A percentile compares a stretch with the other conserved stretches of the same genome.
phyloP scores from a whole-genome alignment of 129 eudicot species.

The Cynara cardunculus region DNA sequence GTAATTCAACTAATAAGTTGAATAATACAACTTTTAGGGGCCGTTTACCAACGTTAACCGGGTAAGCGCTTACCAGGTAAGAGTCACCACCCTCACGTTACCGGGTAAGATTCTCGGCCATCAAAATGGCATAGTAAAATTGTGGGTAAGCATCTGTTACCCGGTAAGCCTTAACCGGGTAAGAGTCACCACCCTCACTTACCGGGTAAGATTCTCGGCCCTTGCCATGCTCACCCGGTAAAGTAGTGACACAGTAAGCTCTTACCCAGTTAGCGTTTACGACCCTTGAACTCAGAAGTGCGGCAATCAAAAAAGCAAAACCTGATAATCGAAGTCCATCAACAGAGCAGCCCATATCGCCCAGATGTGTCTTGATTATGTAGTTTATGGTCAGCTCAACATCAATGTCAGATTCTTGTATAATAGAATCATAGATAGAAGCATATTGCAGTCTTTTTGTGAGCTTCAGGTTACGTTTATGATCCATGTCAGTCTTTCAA shows the following conservation, averaged over 20 bases:
- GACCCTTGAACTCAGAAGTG: background rate
- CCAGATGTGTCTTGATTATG: background rate
- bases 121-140: background rate
- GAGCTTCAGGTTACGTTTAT: background rate
- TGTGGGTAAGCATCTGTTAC: background rate
- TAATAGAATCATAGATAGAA: background rate
- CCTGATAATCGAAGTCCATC: background rate
- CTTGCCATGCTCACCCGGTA: background rate
- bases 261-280: background rate
- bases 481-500: background rate
- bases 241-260: background rate
- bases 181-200: background rate
- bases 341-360: background rate
- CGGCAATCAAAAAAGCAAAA: background rate
- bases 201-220: background rate
- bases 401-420: background rate
- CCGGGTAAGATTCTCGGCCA: background rate
- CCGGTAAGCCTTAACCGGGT: background rate
- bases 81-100: no score
- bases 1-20: background rate
- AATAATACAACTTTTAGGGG: background rate
- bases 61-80: background rate
- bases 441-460: background rate
- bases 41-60: background rate
- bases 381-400: background rate